Conservation (phyloP, 2,329 filamentous ascomycete genomes). For the Fusarium sp. region DNA sequence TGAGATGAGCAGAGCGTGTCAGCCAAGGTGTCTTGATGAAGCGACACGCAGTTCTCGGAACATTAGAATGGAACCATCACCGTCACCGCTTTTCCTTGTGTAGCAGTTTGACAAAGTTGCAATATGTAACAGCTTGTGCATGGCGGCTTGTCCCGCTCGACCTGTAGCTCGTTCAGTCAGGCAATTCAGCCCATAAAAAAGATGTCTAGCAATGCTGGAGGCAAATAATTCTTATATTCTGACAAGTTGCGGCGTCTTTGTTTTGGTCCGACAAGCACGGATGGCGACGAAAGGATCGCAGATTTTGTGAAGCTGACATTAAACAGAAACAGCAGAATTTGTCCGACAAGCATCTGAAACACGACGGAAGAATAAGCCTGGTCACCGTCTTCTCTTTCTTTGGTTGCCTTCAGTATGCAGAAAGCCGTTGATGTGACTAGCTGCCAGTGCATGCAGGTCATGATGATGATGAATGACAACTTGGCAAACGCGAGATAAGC, state of each 20-base stretch:
- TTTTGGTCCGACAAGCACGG: neutral
- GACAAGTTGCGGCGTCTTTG: neutral
- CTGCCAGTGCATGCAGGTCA: slow-evolving; percentile 43
- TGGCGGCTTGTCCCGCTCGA: neutral
- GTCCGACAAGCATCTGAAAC: neutral
- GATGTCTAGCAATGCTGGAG: neutral
- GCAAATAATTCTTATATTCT: neutral
- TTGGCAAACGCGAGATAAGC: slow-evolving; percentile 46
- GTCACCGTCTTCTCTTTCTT: neutral
- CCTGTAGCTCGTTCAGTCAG: neutral
- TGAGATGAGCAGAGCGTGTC: neutral
- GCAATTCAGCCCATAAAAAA: neutral
- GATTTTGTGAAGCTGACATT: neutral
- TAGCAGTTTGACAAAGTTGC: slow-evolving; percentile 38
- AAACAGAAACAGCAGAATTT: neutral
- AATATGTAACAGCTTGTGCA: slow-evolving; percentile 19
- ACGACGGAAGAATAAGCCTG: neutral
- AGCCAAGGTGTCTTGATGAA: neutral
- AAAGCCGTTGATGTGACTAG: slow-evolving; percentile 35
- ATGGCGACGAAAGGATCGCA: neutral
- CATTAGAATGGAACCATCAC: slow-evolving; percentile 1
- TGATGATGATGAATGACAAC: slow-evolving; percentile 32
- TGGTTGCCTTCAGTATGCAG: slow-evolving; percentile 23
- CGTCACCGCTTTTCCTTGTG: slow-evolving; percentile 41
- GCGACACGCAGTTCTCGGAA: neutral